Evolutionary conservation across 495 filamentous ascomycete genomes (phyloP).

Genomic region (Halenospora varia): DNA sequence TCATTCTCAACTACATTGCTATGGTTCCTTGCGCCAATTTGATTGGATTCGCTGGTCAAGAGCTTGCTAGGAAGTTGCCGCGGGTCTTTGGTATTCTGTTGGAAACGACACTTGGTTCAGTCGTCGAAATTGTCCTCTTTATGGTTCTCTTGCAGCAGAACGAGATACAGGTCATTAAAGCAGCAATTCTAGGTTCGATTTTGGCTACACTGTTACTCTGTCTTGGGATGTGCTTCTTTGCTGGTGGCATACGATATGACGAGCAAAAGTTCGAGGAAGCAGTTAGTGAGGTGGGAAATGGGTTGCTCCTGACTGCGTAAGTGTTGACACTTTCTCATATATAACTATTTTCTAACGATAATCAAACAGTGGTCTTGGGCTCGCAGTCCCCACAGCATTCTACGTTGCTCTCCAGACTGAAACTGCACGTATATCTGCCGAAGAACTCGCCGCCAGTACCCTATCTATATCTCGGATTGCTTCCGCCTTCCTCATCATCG

Average conservation of each 20-base stretch:
- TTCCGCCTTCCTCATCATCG: constrained; percentile 72
- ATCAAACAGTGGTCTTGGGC: constrained; percentile 56
- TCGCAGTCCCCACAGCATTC: constrained; percentile 81
- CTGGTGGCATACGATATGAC: constrained; percentile 62
- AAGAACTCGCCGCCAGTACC: constrained; percentile 42
- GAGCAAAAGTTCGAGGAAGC: constrained; percentile 69
- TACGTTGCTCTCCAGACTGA: constrained; percentile 50
- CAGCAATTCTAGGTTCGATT: constrained; percentile 78
- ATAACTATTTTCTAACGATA: constrained; percentile 11
- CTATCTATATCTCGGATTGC: constrained; percentile 71
- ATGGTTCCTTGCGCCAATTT: constrained; percentile 90
- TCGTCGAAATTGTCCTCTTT: constrained; percentile 82
- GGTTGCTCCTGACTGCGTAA: constrained; percentile 73
- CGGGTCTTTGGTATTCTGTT: constrained; percentile 73
- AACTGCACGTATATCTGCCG: constrained; percentile 15
- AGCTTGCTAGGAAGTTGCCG: constrained; percentile 74
- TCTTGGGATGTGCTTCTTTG: constrained; percentile 73
- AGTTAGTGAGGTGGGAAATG: constrained; percentile 77
- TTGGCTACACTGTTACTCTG: constrained; percentile 75
- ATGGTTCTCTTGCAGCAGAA: constrained; percentile 56
- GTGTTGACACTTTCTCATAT: constrained; percentile 12
- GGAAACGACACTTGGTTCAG: constrained; percentile 70
- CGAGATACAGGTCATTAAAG: constrained; percentile 63
- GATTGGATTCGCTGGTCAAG: constrained; percentile 79
- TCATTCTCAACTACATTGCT: constrained; percentile 68